A percentile compares a stretch with the other conserved stretches of the same genome.
phyloP scores from a whole-genome alignment of 2,329 filamentous ascomycete species.

The Pseudocercospora vitis region DNA sequence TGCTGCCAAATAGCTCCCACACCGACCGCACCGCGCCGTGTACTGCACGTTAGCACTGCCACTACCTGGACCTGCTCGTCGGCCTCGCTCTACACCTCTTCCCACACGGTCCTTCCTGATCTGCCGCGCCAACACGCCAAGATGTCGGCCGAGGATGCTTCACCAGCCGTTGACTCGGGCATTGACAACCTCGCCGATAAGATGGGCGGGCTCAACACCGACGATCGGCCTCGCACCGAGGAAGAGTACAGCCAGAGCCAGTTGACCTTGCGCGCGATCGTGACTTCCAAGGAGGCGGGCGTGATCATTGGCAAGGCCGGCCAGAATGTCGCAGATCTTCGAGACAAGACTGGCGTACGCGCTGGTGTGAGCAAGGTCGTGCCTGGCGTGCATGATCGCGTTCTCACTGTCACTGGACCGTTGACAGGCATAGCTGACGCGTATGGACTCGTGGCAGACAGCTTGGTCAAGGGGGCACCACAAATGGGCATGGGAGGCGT shows the following conservation, averaged over 20 bases:
- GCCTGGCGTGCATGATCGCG: constrained; percentile 93
- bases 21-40: constrained; percentile 11
- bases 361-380: constrained; percentile 99
- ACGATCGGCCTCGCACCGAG: constrained; percentile 86
- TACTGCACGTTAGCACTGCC: constrained; percentile 13
- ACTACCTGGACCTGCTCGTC: constrained; percentile 9
- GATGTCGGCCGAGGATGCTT: constrained; percentile 37
- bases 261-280: constrained; percentile 92
- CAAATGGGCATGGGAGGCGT: constrained; percentile 95
- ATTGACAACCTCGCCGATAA: constrained; percentile 43
- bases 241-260: constrained; percentile 94
- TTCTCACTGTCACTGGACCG: constrained; percentile 89
- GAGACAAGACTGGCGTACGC: constrained; percentile 96
- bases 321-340: constrained; percentile 95
- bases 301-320: constrained; percentile 99
- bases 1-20: constrained; percentile 7
- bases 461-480: constrained; percentile 87
- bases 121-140: constrained; percentile 9
- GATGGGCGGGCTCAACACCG: constrained; percentile 44
- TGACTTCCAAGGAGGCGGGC: constrained; percentile 97
- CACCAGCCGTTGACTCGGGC: constrained; percentile 33
- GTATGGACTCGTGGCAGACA: constrained; percentile 88
- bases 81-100: constrained; percentile 9
- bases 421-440: constrained; percentile 87
- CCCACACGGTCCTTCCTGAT: constrained; percentile 3